Conservation (phyloP, 2,329 filamentous ascomycete species). For the Epichloe brachyelytri region DNA sequence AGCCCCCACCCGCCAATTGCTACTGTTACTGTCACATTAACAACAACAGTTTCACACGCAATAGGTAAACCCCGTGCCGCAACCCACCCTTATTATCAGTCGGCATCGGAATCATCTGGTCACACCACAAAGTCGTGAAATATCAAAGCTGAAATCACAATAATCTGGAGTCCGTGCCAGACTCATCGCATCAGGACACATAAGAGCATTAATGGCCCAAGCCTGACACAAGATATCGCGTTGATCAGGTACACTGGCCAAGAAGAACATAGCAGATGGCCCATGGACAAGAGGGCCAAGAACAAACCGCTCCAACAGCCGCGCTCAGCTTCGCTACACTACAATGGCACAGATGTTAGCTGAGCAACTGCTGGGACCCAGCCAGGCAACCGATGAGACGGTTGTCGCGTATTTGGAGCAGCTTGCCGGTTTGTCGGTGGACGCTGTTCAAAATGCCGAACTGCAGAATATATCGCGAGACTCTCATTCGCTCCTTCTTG, state of each 20-base stretch:
- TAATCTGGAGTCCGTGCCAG: too few species aligned
- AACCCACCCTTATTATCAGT: too few species aligned
- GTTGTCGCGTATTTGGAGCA: constrained; percentile 62
- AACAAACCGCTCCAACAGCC: not conserved
- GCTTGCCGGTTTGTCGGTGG: constrained; percentile 63
- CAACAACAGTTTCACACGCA: too few species aligned
- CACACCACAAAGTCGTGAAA: too few species aligned
- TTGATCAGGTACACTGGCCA: not conserved
- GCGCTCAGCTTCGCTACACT: not conserved
- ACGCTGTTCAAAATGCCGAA: constrained; percentile 61
- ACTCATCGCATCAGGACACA: not conserved
- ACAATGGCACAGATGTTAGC: constrained; percentile 25
- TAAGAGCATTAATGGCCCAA: not conserved
- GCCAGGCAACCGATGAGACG: constrained; percentile 31
- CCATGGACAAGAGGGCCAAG: not conserved
- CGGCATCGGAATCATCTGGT: too few species aligned
- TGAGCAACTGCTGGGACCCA: constrained; percentile 19
- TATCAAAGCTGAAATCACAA: too few species aligned
- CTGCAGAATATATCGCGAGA: constrained; percentile 67
- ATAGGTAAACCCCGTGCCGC: too few species aligned
- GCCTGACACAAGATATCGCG: not conserved
- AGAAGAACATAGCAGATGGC: not conserved
- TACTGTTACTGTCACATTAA: too few species aligned
- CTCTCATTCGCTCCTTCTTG: constrained; percentile 67
- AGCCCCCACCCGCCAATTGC: too few species aligned